Evolutionary conservation across 1,284 basidiomycete genomes (phyloP).

Genomic region (Spongispora temasekensis): DNA sequence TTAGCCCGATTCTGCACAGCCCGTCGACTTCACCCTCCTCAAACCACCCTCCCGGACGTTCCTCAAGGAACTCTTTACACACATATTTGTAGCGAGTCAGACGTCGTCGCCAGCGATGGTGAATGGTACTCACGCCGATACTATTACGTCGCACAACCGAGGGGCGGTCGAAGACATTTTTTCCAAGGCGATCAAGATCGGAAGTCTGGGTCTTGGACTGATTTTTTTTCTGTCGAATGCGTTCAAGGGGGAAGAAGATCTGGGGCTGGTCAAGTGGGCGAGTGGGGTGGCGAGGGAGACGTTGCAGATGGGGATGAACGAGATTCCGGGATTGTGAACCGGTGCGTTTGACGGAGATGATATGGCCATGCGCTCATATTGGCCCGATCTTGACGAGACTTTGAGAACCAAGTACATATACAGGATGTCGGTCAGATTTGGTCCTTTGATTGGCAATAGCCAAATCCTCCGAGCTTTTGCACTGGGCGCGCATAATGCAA

Average conservation of each 20-base stretch:
- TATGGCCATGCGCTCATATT: no score
- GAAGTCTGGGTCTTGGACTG: conserved; percentile 66
- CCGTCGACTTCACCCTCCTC: conserved; percentile 80
- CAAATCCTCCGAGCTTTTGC: no score
- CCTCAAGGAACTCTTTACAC: conserved; percentile 65
- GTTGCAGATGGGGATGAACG: conserved; percentile 60
- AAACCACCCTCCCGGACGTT: conserved; percentile 66
- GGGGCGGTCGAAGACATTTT: conserved; percentile 72
- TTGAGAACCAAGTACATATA: no score
- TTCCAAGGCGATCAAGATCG: conserved; percentile 62
- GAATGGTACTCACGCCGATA: conserved; percentile 35
- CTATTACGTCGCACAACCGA: conserved; percentile 51
- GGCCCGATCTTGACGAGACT: no score
- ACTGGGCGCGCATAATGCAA: no score
- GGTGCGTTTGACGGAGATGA: no score
- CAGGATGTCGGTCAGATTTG: no score
- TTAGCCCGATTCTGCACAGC: no score
- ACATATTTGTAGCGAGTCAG: conserved; percentile 75
- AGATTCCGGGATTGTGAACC: conserved; percentile 44
- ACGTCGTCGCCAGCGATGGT: conserved; percentile 62
- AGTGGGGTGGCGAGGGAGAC: conserved; percentile 66
- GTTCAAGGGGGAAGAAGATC: conserved; percentile 46
- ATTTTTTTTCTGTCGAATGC: conserved; percentile 62
- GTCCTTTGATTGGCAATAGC: no score
- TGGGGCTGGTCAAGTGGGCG: conserved; percentile 64